Evolutionary conservation across 2,329 filamentous ascomycete species (phyloP).

Genomic region (Fragosphaeria purpurea): DNA sequence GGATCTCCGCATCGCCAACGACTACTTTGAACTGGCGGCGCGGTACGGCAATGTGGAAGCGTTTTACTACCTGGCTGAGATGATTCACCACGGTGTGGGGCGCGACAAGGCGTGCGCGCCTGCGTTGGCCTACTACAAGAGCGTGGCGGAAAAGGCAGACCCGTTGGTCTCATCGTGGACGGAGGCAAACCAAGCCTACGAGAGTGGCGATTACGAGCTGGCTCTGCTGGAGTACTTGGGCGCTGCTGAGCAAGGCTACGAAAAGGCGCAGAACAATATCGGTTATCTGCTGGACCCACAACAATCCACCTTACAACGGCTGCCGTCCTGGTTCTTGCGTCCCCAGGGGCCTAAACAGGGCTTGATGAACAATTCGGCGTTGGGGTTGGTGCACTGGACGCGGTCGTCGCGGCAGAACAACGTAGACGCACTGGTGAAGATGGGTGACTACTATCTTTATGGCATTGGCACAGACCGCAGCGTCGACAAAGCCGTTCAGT

Average conservation of each 20-base stretch:
- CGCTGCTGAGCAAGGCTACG: conserved; percentile 87
- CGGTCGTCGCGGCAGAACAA: conserved; percentile 88
- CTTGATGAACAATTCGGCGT: conserved; percentile 40
- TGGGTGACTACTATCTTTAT: conserved; percentile 92
- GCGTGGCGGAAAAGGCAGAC: conserved; percentile 64
- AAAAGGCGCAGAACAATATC: conserved; percentile 81
- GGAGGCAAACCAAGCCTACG: conserved; percentile 76
- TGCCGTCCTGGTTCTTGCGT: too few species aligned
- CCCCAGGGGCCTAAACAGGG: conserved; percentile 1
- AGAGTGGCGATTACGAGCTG: conserved; percentile 65
- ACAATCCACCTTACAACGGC: conserved; percentile 44
- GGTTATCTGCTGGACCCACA: conserved; percentile 74
- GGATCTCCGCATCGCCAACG: conserved; percentile 66
- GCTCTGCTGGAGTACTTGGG: conserved; percentile 76
- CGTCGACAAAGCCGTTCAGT: conserved; percentile 78
- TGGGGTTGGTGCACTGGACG: conserved; percentile 90
- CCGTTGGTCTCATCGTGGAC: conserved; percentile 65
- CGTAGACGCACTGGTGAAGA: conserved; percentile 89
- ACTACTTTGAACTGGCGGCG: conserved; percentile 81
- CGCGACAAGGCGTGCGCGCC: conserved; percentile 68
- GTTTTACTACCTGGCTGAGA: conserved; percentile 84
- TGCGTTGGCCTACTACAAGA: conserved; percentile 75
- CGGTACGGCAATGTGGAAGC: conserved; percentile 78
- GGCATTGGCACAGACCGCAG: conserved; percentile 66
- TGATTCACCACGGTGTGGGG: conserved; percentile 71